Base-by-base conservation (phyloP, 306 rosid genomes). In the Ochetophila trinervis region DNA sequence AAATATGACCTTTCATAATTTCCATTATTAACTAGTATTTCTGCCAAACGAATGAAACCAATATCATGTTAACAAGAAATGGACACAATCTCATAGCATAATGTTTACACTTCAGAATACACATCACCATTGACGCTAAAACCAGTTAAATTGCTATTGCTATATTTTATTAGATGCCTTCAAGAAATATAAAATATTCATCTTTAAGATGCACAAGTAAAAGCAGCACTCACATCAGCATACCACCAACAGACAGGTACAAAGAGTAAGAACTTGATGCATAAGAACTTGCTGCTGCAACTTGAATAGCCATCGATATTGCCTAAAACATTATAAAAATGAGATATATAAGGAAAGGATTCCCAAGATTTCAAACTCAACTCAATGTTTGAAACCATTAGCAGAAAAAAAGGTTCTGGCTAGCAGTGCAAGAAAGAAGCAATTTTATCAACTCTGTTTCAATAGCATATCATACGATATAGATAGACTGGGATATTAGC, bases 241-340 rank as follows among this genome's bases (percentile, higher is more conserved):
- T 93, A 86, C 97, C 96, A 55, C 96, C 98, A 66, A 90, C 89
- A 78, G 97, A 87, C 35, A 89, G 80, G 77, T 84, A 89, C 78
- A 84, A 37, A 11, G 85, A 79, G 71, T 84, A 89, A 60, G 76
- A 30, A 10, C 57, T 58, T 61, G 94, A 76, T 65, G 77, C 72
- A 32, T 71, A 71, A 34, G 79, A 61, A 76, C 83, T 93, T 66
- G 97, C 91, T 34, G 87, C 97, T 2, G 82, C 58, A 62, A 84
- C 93, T 86, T 93, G 97, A 79, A 93, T 13, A 53, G 71, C 69
- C 97, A 87, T 84, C 51, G 98, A 69, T 49, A 79, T 77, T 13
- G 92, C 92, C 98, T 93, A 62, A 37, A 68, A 15, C 17, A 57
- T 67, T 50, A 63, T 30, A 62, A 62, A 53, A 48, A 67, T 63